These are phyloP conservation scores for Paraconiothyrium sp. DNA, from an alignment of 2,329 filamentous ascomycete species.

Conservation along the genomic window DNA sequence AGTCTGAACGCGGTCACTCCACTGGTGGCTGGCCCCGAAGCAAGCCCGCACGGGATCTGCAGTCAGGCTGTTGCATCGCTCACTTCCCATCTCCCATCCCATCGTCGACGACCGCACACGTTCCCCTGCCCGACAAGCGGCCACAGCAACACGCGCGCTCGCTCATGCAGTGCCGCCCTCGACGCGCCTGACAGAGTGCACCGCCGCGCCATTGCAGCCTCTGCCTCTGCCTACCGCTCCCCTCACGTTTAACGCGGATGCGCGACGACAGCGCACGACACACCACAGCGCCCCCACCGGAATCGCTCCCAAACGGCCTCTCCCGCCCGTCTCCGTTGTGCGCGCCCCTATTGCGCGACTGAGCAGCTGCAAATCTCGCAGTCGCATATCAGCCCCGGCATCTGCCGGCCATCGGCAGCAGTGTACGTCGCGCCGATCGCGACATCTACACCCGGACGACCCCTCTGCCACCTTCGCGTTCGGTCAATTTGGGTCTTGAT, in stretches of 20 bases:
- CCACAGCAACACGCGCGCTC: slow-evolving; percentile 33
- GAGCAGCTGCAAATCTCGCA: slow-evolving; percentile 20
- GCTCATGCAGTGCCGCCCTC: slow-evolving; percentile 41
- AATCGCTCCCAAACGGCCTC: slow-evolving; percentile 26
- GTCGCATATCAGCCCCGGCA: slow-evolving; percentile 39
- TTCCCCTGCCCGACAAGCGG: slow-evolving; percentile 37
- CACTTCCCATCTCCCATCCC: slow-evolving; percentile 35
- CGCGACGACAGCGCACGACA: slow-evolving; percentile 42
- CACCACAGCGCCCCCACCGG: slow-evolving; percentile 36
- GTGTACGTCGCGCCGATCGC: slow-evolving; percentile 32
- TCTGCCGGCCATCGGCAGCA: slow-evolving; percentile 30
- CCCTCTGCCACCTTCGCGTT: slow-evolving; percentile 17
- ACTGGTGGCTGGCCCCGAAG: slow-evolving; percentile 3
- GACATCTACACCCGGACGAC: slow-evolving; percentile 29
- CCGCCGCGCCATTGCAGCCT: slow-evolving; percentile 37
- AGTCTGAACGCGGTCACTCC: not conserved
- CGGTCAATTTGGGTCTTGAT: not conserved
- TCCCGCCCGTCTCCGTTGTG: slow-evolving; percentile 29
- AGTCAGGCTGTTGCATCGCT: slow-evolving; percentile 7
- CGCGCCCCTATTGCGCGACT: slow-evolving; percentile 35
- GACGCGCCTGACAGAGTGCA: slow-evolving; percentile 31
- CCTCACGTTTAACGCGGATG: slow-evolving; percentile 36
- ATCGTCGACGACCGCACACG: slow-evolving; percentile 34
- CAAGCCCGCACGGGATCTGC: slow-evolving; percentile 10
- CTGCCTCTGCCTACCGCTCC: slow-evolving; percentile 30